These are phyloP conservation scores for Talaromyces nanjingensis DNA, from an alignment of 495 filamentous ascomycete genomes.

Conservation along the genomic window DNA sequence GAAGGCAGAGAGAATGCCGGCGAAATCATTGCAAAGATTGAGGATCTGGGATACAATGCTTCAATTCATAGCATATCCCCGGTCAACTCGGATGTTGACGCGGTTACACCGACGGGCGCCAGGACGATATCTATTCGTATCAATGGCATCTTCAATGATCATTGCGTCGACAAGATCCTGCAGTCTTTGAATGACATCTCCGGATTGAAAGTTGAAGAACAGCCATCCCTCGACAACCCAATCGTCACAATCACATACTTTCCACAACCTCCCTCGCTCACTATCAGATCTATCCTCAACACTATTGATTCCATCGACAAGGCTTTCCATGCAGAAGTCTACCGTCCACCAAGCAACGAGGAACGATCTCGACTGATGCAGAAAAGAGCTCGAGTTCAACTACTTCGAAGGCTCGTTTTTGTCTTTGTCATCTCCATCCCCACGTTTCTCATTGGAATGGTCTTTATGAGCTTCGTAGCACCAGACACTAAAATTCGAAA, in stretches of 20 bases:
- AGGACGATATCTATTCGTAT: constrained; percentile 44
- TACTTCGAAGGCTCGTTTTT: constrained; percentile 60
- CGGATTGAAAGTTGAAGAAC: constrained; percentile 58
- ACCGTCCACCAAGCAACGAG: constrained; percentile 79
- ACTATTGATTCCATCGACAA: constrained; percentile 58
- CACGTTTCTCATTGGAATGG: constrained; percentile 82
- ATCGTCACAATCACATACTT: constrained; percentile 65
- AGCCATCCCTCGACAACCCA: constrained; percentile 52
- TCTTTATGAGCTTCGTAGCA: constrained; percentile 80
- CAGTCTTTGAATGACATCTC: constrained; percentile 52
- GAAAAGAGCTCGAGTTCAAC: constrained; percentile 49
- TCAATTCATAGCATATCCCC: constrained; percentile 69
- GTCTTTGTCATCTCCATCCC: constrained; percentile 70
- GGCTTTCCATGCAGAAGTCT: constrained; percentile 59
- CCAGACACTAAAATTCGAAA: constrained; percentile 43
- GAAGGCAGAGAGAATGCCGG: constrained; percentile 43
- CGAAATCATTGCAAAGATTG: constrained; percentile 60
- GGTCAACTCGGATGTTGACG: constrained; percentile 60
- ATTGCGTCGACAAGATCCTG: constrained; percentile 61
- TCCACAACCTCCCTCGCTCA: constrained; percentile 62
- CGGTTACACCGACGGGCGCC: neutral
- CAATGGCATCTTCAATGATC: constrained; percentile 76
- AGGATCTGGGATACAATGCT: constrained; percentile 75
- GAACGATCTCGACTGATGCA: constrained; percentile 74
- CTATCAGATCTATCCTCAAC: constrained; percentile 65